Base-by-base conservation (phyloP, 78 protist genomes). In the Planoprotostelium fungivorum region DNA sequence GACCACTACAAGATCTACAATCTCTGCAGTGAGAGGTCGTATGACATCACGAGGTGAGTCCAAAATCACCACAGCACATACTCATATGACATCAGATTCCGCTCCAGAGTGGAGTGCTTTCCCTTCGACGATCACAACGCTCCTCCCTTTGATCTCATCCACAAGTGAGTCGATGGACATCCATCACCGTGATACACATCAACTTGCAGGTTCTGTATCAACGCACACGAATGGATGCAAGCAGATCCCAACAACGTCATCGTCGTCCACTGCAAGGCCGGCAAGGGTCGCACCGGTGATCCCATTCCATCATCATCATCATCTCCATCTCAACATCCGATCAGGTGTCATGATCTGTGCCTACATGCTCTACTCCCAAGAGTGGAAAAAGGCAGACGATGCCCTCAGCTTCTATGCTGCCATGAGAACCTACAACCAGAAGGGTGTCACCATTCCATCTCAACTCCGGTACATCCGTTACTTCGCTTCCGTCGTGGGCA, bases 91-190 rank as follows among this genome's bases (percentile, higher is more conserved):
- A 23, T 35, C 36, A 89, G 93, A 51, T 96, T 96, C 86, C 91
- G 95, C 87, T 89, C 89, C 1, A 86, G 96, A 83, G 95, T 94
- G 34, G 94, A 90, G 39, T 28, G 29, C 84, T 95, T 34, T 37
- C 97, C 97, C 84, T 95, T 95, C 83, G 96, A 93, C 85, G 97
- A 95, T 88, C 97, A 95, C 89, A 95, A 95, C 88, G 96, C 96
- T 34, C 97, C 97, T 35, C 88, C 83, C 16, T 95, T 95, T 88
- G 94, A 88, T 35, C 25, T 95, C 85, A 93, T 95, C 51, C 90
- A 90, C 37, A 28, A 34, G 38, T 84, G 31, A 37, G 51, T 84
- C 88, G 5, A 1, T 36, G 39, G 83, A 86, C 23, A 9, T 29
- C 16, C 87, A 25, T 85, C 87, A 1, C 36, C 34, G 29, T 25